A percentile compares a stretch with the other conserved stretches of the same genome.
phyloP scores from a whole-genome alignment of 768 basidiomycete species.

The Pleurotus cornucopiae region DNA sequence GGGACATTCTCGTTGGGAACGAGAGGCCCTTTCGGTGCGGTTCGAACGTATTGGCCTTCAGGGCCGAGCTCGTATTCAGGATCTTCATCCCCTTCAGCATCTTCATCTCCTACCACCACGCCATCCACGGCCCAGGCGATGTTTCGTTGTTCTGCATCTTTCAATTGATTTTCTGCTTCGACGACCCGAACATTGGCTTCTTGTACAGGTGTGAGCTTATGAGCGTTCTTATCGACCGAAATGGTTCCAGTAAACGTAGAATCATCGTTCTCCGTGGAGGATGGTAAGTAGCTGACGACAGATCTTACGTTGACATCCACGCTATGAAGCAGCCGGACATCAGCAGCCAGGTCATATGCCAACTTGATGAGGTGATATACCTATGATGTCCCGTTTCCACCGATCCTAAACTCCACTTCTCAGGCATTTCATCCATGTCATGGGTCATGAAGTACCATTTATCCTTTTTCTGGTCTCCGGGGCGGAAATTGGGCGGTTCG shows the following conservation, averaged over 20 bases:
- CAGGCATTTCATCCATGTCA: conserved; percentile 64
- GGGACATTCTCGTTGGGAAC: conserved; percentile 31
- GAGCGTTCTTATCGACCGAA: conserved; percentile 18
- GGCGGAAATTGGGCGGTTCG: conserved; percentile 76
- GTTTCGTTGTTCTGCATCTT: conserved; percentile 58
- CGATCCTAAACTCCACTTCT: conserved; percentile 64
- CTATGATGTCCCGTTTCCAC: conserved; percentile 72
- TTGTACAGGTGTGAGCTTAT: conserved; percentile 49
- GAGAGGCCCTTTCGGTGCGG: background rate
- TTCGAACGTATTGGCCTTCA: conserved; percentile 30
- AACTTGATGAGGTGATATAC: conserved; percentile 30
- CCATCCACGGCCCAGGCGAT: conserved; percentile 63
- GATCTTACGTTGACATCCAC: conserved; percentile 72
- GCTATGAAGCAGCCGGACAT: conserved; percentile 26
- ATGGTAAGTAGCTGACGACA: conserved; percentile 70
- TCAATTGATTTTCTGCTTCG: conserved; percentile 54
- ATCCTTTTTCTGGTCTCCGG: conserved; percentile 68
- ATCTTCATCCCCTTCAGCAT: conserved; percentile 62
- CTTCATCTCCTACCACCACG: conserved; percentile 45
- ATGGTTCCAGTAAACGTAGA: conserved; percentile 51
- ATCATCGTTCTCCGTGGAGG: conserved; percentile 52
- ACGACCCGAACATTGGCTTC: conserved; percentile 49
- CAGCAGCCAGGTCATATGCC: too few relatives aligned
- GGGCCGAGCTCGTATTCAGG: conserved; percentile 34
- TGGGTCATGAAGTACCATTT: conserved; percentile 84